Evolutionary conservation across 768 basidiomycete genomes (phyloP).

Genomic region (Tulasnella sp.): DNA sequence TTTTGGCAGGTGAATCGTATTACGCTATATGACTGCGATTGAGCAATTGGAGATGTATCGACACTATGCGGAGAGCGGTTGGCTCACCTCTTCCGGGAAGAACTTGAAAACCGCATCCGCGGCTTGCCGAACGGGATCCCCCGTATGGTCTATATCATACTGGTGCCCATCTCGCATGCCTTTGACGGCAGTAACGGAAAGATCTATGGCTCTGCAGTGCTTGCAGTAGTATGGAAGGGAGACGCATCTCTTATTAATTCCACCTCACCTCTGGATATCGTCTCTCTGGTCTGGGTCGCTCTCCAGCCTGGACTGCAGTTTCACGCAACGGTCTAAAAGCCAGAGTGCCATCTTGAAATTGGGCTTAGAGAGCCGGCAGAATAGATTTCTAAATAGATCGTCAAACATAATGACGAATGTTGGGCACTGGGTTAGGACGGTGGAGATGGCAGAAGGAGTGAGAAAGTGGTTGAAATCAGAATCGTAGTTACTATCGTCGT

Average conservation of each 20-base stretch:
- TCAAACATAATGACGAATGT: no score
- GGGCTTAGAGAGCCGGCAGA: not conserved
- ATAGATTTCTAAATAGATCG: not conserved
- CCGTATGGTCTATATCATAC: not conserved
- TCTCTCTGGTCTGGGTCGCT: not conserved
- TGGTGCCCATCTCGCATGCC: not conserved
- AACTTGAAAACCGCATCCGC: not conserved
- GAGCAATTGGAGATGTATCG: not conserved
- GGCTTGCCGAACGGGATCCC: not conserved
- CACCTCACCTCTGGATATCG: not conserved
- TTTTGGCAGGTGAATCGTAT: not conserved
- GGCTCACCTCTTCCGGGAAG: not conserved
- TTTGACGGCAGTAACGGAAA: not conserved
- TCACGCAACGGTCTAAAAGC: not conserved
- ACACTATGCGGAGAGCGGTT: not conserved
- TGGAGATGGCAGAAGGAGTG: no score
- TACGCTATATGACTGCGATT: not conserved
- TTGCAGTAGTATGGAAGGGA: not conserved
- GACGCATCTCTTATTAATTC: no score
- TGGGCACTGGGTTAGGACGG: no score
- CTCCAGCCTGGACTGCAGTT: not conserved
- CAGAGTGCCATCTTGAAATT: not conserved
- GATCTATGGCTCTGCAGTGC: not conserved
- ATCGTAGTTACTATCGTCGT: no score
- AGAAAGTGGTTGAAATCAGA: no score